phyloP scores from a whole-genome alignment of 2,329 filamentous ascomycete species.

The Cercospora sp. region DNA sequence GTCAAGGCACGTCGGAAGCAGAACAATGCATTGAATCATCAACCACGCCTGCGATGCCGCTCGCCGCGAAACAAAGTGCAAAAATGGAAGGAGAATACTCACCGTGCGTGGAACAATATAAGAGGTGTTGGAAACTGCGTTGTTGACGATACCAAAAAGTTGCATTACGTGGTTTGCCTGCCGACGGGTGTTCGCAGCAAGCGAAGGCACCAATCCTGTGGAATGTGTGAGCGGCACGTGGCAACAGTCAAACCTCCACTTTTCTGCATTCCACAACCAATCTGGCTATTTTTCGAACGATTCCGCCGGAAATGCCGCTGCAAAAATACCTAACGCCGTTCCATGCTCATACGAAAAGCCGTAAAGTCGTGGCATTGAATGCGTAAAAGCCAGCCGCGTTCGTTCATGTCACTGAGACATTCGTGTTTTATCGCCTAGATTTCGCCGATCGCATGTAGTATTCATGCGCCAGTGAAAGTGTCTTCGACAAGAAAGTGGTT shows the following conservation, averaged over 20 bases:
- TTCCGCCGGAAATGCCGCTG: conserved; percentile 6
- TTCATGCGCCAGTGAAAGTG: neutral
- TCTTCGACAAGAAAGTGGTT: neutral
- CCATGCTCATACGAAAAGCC: conserved; percentile 7
- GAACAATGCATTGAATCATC: conserved; percentile 26
- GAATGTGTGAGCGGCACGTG: conserved; percentile 26
- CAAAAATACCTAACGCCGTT: neutral
- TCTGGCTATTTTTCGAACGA: conserved; percentile 4
- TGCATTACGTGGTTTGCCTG: conserved; percentile 21
- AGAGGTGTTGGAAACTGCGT: neutral
- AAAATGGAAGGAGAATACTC: neutral
- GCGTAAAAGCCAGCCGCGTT: neutral
- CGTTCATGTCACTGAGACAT: neutral
- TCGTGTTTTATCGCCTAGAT: neutral
- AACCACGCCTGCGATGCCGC: neutral
- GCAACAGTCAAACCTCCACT: conserved; percentile 19
- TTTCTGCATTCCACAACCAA: conserved; percentile 21
- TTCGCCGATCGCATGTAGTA: neutral
- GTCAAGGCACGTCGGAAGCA: conserved; percentile 22
- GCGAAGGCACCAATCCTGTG: conserved; percentile 13
- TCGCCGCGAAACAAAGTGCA: neutral
- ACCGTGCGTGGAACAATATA: neutral
- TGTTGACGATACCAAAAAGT: conserved; percentile 7
- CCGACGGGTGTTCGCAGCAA: conserved; percentile 20
- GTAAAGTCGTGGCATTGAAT: conserved; percentile 9